Evolutionary conservation across 768 basidiomycete species (phyloP), one percentile per base, ranked within the genome.

Genomic region (Mycena capillaripes): DNA sequence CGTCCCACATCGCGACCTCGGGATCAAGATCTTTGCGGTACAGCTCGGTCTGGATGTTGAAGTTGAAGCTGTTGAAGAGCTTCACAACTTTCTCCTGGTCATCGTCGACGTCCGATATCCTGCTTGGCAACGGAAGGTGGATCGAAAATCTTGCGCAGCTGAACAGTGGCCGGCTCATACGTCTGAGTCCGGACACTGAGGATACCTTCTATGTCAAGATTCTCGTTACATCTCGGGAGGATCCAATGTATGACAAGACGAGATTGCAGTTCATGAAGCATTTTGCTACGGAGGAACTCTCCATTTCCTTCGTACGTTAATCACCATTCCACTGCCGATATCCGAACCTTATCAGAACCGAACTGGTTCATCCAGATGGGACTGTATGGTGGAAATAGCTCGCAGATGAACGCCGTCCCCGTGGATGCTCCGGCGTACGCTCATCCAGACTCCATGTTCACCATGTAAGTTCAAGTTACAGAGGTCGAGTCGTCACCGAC

Each of bases 131-230:
- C 27, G 82, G 78, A 36, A 75, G 71, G 3, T 85, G 82, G 59
- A 79, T 84, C 29, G 74, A 79, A 30, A 82, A 77, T 52, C 77
- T 82, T 6, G 69, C 74, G 8, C 64, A 76, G 23, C 73, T 84
- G 10, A n/a, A n/a, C n/a, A n/a, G 79, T 9, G 75, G 72, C 1
- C 73, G 78, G 48, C 73, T 84, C 73, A 82, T 81, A 9, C 74
- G 46, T 30, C 53, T 62, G 19, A 66, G 67, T 17, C 77, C 81
- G 8, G 81, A 83, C 52, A 74, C 70, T 3, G 78, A 76, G 12
- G 85, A 85, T 73, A 86, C 83, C 0, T 85, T 86, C 75, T 86
- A 86, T 40, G 82, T 80, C 2, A 85, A 85, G 74, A 83, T 82
- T 5, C 59, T 86, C 25, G 83, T 84, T 80, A 83, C 82, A 0